Evolutionary conservation across 768 basidiomycete species (phyloP), one percentile per base, ranked within the genome.

Genomic region (Termitomyces sp.): DNA sequence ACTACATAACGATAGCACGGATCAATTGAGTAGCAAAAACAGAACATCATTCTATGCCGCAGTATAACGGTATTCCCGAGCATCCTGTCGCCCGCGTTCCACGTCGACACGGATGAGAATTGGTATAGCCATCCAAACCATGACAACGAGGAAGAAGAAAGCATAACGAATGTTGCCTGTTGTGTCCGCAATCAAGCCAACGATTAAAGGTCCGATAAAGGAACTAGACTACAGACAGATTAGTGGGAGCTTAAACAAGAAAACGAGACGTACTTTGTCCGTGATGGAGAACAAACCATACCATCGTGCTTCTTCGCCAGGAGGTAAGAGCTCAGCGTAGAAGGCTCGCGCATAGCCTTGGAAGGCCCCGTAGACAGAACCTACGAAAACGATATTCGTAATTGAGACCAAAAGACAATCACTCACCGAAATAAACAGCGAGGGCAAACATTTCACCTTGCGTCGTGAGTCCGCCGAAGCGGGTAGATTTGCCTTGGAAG

Each of bases 151-250:
- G 74, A 98, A 94, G 67, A 91, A 85, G 71, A 97, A 98, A 2
- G 87, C 86, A 59, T 89, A 89, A 28, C 95, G 87, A 48, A 97
- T 95, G 69, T 96, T 94, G 2, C 91, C 94, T 0, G 94, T 98
- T 44, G 77, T 69, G 66, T 96, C 94, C 0, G 94, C 86, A 41
- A 98, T 89, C 38, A 94, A 62, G 0, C 93, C 94, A 1, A 98
- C 94, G 28, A 93, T 72, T 6, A 94, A 75, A 3, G 96, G 96
- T 0, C 96, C 96, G 3, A 98, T 71, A 73, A 98, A 98, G 7
- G 91, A 93, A 59, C 87, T 88, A 7, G 93, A 94, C 87, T 97
- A 30, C n/a, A 11, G 5, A 28, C 26, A n/a, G 23, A 38, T 50
- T 15, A 28, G 26, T 5, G 17, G 14, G 12, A 7, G 10, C 26